phyloP scores from a whole-genome alignment of 2,329 filamentous ascomycete genomes.

The Diaporthe longicolla region DNA sequence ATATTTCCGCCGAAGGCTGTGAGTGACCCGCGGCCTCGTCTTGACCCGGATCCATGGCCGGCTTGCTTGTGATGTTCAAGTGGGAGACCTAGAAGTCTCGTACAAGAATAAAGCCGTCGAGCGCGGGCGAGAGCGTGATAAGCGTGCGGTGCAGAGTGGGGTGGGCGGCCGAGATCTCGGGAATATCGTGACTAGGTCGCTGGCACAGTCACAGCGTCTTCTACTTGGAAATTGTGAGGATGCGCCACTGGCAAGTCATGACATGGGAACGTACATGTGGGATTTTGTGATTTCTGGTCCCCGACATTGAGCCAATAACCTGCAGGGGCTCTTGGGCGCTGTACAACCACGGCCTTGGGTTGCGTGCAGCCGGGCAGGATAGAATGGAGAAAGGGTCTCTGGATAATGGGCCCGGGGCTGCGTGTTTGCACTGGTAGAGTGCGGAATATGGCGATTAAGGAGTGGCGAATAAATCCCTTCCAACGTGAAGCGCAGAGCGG shows the following conservation, averaged over 20 bases:
- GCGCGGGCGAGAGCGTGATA: background rate
- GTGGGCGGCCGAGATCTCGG: slow-evolving; percentile 3
- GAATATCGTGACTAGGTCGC: slow-evolving; percentile 14
- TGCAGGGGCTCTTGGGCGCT: background rate
- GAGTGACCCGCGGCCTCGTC: slow-evolving; percentile 15
- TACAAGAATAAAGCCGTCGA: background rate
- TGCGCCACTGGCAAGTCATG: background rate
- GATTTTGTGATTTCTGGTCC: background rate
- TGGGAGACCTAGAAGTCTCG: slow-evolving; percentile 39
- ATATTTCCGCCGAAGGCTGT: background rate
- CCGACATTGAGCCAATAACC: slow-evolving; percentile 15
- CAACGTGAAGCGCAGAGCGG: background rate
- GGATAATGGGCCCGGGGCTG: background rate
- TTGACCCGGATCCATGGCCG: slow-evolving; percentile 31
- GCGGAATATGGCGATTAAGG: background rate
- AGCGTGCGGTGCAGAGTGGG: background rate
- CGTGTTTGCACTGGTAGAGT: background rate
- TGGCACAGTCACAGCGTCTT: slow-evolving; percentile 14
- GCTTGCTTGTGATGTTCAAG: background rate
- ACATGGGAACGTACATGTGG: slow-evolving; percentile 1
- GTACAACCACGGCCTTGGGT: background rate
- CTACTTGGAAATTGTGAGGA: slow-evolving; percentile 8
- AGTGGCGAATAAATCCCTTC: slow-evolving; percentile 1
- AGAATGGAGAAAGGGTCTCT: background rate
- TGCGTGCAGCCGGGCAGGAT: background rate